Conservation (phyloP, 768 basidiomycete species). For the Termitomyces sp. region DNA sequence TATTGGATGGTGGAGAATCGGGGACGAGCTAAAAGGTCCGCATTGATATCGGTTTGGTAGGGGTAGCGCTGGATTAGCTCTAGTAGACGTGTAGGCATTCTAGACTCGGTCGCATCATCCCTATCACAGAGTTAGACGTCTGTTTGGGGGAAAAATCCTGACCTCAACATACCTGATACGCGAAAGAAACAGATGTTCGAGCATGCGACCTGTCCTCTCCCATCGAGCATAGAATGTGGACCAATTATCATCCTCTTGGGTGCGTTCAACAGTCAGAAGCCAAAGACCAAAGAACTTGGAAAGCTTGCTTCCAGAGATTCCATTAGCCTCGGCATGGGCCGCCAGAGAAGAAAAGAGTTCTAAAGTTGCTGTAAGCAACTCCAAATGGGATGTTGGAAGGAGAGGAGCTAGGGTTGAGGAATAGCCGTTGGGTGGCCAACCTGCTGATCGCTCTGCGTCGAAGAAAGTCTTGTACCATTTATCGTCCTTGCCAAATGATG, state of each 20-base stretch:
- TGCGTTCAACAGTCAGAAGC: conserved; percentile 52
- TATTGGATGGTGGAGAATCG: conserved; percentile 64
- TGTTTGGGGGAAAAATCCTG: not conserved
- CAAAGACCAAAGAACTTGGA: conserved; percentile 72
- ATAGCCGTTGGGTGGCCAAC: conserved; percentile 64
- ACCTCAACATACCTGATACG: conserved; percentile 52
- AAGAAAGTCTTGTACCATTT: conserved; percentile 68
- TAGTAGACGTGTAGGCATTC: conserved; percentile 65
- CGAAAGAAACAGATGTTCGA: conserved; percentile 76
- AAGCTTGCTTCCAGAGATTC: conserved; percentile 75
- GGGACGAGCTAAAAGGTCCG: conserved; percentile 54
- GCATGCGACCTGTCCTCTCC: conserved; percentile 66
- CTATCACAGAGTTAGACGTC: conserved; percentile 28
- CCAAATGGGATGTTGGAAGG: conserved; percentile 53
- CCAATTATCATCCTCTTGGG: conserved; percentile 56
- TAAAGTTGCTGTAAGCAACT: conserved; percentile 54
- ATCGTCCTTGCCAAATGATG: conserved; percentile 57
- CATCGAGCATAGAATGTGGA: conserved; percentile 64
- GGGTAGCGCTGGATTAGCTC: conserved; percentile 73
- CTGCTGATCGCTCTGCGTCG: conserved; percentile 50
- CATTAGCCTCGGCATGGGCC: conserved; percentile 65
- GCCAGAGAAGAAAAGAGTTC: conserved; percentile 68
- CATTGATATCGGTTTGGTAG: conserved; percentile 35
- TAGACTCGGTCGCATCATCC: conserved; percentile 50
- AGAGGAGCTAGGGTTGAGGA: conserved; percentile 57